A percentile compares a stretch with the other conserved stretches of the same genome.
phyloP scores from a whole-genome alignment of 2,329 filamentous ascomycete species.

The Arthroderma uncinatum region DNA sequence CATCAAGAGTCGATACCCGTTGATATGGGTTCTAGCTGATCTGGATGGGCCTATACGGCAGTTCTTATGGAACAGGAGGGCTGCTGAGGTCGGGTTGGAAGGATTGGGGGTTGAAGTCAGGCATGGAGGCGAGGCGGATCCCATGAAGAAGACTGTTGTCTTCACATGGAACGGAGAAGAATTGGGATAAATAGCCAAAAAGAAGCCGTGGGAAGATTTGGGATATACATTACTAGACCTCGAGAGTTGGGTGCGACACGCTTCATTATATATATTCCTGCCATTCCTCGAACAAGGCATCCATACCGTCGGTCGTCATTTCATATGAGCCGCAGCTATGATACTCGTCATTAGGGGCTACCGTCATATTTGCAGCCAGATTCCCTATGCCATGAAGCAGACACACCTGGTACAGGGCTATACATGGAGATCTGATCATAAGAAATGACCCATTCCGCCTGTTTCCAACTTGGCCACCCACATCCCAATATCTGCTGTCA shows the following conservation, averaged over 20 bases:
- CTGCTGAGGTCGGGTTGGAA: constrained; percentile 29
- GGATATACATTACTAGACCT: background rate
- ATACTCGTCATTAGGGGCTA: too few relatives aligned
- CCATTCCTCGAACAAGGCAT: too few relatives aligned
- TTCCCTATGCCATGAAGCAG: background rate
- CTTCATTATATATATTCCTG: too few relatives aligned
- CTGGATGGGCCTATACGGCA: constrained; percentile 30
- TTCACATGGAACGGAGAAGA: constrained; percentile 31
- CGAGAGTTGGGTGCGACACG: too few relatives aligned
- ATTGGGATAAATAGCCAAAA: constrained; percentile 15
- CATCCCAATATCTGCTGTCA: too few relatives aligned
- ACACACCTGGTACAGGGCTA: too few relatives aligned
- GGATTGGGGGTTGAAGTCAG: constrained; percentile 30
- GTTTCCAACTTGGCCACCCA: too few relatives aligned
- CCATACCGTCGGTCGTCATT: too few relatives aligned
- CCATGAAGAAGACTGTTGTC: constrained; percentile 18
- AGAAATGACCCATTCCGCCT: too few relatives aligned
- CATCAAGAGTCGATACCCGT: constrained; percentile 53
- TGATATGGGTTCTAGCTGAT: constrained; percentile 50
- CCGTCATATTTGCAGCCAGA: too few relatives aligned
- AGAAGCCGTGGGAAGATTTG: background rate
- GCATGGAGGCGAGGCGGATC: constrained; percentile 19
- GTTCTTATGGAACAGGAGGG: constrained; percentile 36
- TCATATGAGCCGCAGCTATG: too few relatives aligned
- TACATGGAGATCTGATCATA: too few relatives aligned